Conservation (phyloP, 108 stramenopile species). For the Epithemia pelagica region DNA sequence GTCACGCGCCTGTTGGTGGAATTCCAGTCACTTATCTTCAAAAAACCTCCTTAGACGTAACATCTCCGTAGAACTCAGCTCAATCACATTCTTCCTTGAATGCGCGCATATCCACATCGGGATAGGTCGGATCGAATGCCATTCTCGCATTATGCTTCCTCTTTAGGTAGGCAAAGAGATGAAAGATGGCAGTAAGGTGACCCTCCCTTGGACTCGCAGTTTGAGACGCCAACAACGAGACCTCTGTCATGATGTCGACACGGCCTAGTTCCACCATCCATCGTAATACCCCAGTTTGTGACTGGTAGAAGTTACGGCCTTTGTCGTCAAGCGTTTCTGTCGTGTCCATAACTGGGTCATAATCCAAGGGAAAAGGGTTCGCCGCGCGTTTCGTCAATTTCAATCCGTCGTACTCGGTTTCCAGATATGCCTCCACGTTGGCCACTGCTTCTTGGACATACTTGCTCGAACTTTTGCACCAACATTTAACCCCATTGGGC, state of each 20-base stretch:
- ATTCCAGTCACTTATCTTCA: too few species aligned
- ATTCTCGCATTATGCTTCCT: conserved; percentile 25
- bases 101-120: not conserved
- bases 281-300: conserved; percentile 27
- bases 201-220: conserved; percentile 39
- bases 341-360: not conserved
- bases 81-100: not conserved
- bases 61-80: conserved; percentile 3
- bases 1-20: too few species aligned
- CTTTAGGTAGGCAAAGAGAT: conserved; percentile 39
- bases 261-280: conserved; percentile 36
- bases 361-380: not conserved
- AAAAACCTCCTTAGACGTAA: not conserved
- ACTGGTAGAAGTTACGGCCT: conserved; percentile 13
- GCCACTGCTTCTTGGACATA: conserved; percentile 32
- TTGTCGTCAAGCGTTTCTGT: conserved; percentile 13
- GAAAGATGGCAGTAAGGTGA: conserved; percentile 32
- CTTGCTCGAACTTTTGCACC: not conserved
- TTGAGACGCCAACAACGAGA: conserved; percentile 37
- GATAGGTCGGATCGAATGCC: not conserved
- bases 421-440: conserved; percentile 12
- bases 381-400: not conserved
- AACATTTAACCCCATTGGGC: conserved; percentile 2
- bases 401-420: conserved; percentile 4
- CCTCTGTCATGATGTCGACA: conserved; percentile 32